phyloP scores from a whole-genome alignment of 2,329 filamentous ascomycete species.

The Ceratocystis variospora region DNA sequence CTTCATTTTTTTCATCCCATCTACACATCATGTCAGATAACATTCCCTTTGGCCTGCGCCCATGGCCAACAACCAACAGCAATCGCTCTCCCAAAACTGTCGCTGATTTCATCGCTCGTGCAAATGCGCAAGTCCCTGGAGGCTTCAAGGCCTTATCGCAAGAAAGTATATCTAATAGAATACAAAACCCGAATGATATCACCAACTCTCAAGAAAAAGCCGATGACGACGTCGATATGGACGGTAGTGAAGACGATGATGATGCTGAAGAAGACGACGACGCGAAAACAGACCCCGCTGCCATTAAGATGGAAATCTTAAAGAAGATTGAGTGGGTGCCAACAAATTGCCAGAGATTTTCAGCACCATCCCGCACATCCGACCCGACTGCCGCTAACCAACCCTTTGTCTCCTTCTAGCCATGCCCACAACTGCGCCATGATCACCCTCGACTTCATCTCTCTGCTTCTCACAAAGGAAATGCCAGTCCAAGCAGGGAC shows the following conservation, averaged over 20 bases:
- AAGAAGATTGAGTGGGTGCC: slow-evolving; percentile 41
- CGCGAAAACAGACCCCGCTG: slow-evolving; percentile 31
- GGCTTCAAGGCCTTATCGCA: slow-evolving; percentile 73
- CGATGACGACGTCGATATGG: slow-evolving; percentile 35
- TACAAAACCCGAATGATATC: slow-evolving; percentile 26
- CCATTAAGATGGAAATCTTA: slow-evolving; percentile 44
- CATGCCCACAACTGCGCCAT: slow-evolving; percentile 46
- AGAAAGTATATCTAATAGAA: slow-evolving; percentile 49
- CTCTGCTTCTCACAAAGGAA: slow-evolving; percentile 70
- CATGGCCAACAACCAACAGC: slow-evolving; percentile 32
- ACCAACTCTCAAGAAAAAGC: slow-evolving; percentile 23
- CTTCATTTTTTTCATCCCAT: too few species aligned
- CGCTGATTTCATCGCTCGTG: slow-evolving; percentile 62
- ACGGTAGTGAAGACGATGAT: slow-evolving; percentile 27
- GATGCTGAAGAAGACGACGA: slow-evolving; percentile 29
- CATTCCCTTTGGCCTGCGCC: slow-evolving; percentile 19
- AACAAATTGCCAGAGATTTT: too few species aligned
- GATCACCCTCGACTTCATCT: slow-evolving; percentile 67
- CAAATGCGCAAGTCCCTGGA: slow-evolving; percentile 58
- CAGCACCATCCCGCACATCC: too few species aligned
- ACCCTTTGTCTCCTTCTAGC: slow-evolving; percentile 24
- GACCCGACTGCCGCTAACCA: neutral
- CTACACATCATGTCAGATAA: slow-evolving; percentile 12
- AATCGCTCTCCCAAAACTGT: slow-evolving; percentile 48
- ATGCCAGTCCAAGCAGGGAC: slow-evolving; percentile 53